Conservation (phyloP, 208 protist genomes). For the Leishmania martiniquensis region DNA sequence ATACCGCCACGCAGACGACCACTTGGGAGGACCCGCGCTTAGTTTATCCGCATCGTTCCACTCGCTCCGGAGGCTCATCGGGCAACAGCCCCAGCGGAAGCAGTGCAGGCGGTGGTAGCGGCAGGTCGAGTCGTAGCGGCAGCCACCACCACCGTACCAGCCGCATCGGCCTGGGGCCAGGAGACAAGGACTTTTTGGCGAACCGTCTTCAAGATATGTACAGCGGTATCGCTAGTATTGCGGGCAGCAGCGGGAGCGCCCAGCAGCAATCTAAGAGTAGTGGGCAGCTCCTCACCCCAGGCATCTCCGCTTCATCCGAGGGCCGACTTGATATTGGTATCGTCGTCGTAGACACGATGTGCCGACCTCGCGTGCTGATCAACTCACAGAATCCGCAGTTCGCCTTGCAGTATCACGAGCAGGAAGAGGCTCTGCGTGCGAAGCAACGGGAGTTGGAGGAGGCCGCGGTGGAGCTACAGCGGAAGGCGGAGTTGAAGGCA, state of each 20-base stretch:
- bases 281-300: neutral
- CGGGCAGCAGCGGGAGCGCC: neutral
- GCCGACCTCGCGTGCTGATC: constrained; percentile 55
- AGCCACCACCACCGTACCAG: constrained; percentile 29
- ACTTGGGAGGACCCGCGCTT: constrained; percentile 74
- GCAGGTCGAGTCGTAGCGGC: neutral
- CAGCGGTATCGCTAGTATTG: neutral
- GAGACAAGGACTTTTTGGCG: constrained; percentile 52
- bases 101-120: constrained; percentile 6
- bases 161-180: constrained; percentile 47
- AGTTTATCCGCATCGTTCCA: constrained; percentile 14
- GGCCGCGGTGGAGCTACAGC: constrained; percentile 9
- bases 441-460: constrained; percentile 32
- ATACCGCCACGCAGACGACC: constrained; percentile 59
- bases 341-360: constrained; percentile 58
- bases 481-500: constrained; percentile 11
- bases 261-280: neutral
- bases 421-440: constrained; percentile 25
- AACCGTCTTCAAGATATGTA: constrained; percentile 41
- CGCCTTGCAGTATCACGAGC: constrained; percentile 30
- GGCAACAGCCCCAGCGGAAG: constrained; percentile 8
- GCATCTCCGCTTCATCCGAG: neutral
- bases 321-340: constrained; percentile 51
- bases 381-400: constrained; percentile 39
- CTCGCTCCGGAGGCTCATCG: constrained; percentile 15